phyloP scores from a whole-genome alignment of 73 alveolate species.

The Paramecium sexaurelia region DNA sequence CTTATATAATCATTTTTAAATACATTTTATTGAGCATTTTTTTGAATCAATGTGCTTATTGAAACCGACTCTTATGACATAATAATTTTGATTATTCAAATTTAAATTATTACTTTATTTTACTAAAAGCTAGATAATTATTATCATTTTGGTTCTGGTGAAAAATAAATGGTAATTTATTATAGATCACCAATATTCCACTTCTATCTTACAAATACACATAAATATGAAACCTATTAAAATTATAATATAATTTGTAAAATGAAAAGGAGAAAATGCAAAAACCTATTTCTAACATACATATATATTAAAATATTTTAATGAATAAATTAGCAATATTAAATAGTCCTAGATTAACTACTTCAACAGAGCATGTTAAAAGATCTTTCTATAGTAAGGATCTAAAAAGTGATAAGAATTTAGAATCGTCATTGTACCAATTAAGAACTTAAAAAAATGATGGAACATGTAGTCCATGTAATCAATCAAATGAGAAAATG shows the following conservation, averaged over 20 bases:
- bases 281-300: not conserved
- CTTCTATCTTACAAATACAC: no score
- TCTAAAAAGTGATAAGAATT: not conserved
- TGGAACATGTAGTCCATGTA: not conserved
- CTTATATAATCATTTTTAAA: not conserved
- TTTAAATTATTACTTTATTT: not conserved
- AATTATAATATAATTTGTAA: no score
- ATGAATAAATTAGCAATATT: slow-evolving; percentile 14
- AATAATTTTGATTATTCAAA: not conserved
- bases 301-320: not conserved
- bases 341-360: not conserved
- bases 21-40: slow-evolving; percentile 32
- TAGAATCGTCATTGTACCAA: not conserved
- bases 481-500: not conserved
- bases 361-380: not conserved
- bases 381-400: not conserved
- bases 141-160: not conserved
- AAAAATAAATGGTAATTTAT: not conserved
- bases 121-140: not conserved
- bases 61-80: slow-evolving; percentile 39
- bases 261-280: not conserved
- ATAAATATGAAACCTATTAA: no score
- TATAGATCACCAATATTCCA: no score
- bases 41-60: slow-evolving; percentile 3
- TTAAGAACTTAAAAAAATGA: not conserved